Evolutionary conservation across 352 stramenopile genomes (phyloP).

Genomic region (Phytophthora cactorum): DNA sequence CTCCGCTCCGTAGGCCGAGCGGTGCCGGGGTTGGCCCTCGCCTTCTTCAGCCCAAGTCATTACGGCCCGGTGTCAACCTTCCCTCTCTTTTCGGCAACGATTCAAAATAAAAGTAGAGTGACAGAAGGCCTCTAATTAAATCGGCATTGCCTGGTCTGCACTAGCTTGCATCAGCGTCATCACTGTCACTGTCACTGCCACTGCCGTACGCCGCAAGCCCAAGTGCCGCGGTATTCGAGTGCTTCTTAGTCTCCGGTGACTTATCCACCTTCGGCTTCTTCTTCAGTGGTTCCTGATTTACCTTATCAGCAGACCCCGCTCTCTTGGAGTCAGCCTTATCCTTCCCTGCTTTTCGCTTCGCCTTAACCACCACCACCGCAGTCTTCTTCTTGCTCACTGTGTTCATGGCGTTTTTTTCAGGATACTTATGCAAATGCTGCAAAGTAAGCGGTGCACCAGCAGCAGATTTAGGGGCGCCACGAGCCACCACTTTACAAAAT

Average conservation of each 20-base stretch:
- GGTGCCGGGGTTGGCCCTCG: constrained; percentile 23
- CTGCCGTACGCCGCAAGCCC: constrained; percentile 57
- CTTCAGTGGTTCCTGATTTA: constrained; percentile 9
- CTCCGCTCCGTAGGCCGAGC: constrained; percentile 63
- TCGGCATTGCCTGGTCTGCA: neutral
- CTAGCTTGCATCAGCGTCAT: constrained; percentile 23
- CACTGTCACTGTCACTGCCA: constrained; percentile 58
- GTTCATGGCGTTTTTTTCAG: constrained; percentile 39
- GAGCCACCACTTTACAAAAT: constrained; percentile 53
- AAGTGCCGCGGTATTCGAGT: constrained; percentile 17
- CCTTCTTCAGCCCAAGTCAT: constrained; percentile 33
- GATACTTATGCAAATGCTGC: constrained; percentile 40
- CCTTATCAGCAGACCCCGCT: constrained; percentile 16
- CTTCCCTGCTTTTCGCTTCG: constrained; percentile 56
- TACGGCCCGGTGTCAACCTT: constrained; percentile 21
- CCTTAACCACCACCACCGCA: constrained; percentile 54
- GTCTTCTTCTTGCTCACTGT: constrained; percentile 29
- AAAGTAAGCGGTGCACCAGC: constrained; percentile 20
- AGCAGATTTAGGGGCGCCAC: constrained; percentile 44
- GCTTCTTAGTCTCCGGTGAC: constrained; percentile 9
- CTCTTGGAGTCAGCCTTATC: constrained; percentile 27
- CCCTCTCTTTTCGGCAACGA: constrained; percentile 40
- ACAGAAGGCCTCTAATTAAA: neutral
- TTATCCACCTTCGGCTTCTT: constrained; percentile 36
- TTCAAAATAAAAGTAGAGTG: constrained; percentile 4